Conservation (phyloP, 371 early-diverging fungal species). For the Syncephalis plumigaleata region DNA sequence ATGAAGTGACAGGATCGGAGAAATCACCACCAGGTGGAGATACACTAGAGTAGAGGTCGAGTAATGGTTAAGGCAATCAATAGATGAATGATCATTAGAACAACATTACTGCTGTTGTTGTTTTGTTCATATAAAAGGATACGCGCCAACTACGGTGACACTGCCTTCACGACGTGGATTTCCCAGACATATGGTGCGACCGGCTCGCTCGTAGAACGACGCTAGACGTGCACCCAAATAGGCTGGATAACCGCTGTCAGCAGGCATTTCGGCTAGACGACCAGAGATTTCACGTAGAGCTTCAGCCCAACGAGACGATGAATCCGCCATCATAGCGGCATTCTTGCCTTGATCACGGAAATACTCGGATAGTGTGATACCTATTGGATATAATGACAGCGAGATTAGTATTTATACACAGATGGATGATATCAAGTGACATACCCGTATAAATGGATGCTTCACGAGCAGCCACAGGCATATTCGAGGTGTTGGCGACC, state of each 20-base stretch:
- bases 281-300: slow-evolving; percentile 99
- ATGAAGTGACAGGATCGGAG: slow-evolving; percentile 98
- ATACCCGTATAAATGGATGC: slow-evolving; percentile 99
- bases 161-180: slow-evolving; percentile 90
- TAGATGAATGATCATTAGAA: slow-evolving; percentile 2
- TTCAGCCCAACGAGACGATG: slow-evolving; percentile 99
- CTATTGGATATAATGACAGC: slow-evolving; percentile 1
- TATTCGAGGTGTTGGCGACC: slow-evolving; percentile 99
- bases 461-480: slow-evolving; percentile 99
- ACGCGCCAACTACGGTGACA: slow-evolving; percentile 97
- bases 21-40: slow-evolving; percentile 99
- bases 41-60: slow-evolving; percentile 31
- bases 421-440: background rate
- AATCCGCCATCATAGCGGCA: slow-evolving; percentile 99
- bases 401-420: background rate
- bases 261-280: slow-evolving; percentile 99
- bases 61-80: background rate
- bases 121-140: background rate
- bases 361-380: slow-evolving; percentile 99
- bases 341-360: slow-evolving; percentile 99
- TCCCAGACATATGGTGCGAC: slow-evolving; percentile 92
- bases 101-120: background rate
- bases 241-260: slow-evolving; percentile 99
- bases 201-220: slow-evolving; percentile 99
- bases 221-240: slow-evolving; percentile 99